Percentiles rank a stretch among this genome's conserved stretches.
Evolutionary conservation across 192 early-diverging fungal genomes (phyloP).

Genomic region (Podila epicladia): DNA sequence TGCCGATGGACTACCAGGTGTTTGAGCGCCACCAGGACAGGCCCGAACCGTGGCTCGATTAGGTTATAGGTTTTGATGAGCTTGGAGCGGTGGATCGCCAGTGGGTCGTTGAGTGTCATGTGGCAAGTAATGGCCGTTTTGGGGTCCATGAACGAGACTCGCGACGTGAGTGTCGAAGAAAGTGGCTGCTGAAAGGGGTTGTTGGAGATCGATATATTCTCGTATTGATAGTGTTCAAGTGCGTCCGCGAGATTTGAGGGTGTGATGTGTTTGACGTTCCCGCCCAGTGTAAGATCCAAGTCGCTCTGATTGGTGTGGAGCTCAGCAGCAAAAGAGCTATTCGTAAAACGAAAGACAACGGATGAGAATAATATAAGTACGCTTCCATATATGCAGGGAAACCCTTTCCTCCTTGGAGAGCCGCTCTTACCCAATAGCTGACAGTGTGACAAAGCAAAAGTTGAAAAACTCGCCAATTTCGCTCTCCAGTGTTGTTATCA

Average conservation of each 20-base stretch:
- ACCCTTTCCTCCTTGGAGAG: background rate
- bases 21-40: slow-evolving; percentile 34
- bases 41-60: slow-evolving; percentile 39
- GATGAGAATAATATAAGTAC: background rate
- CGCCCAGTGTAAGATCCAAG: slow-evolving; percentile 33
- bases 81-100: slow-evolving; percentile 32
- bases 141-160: slow-evolving; percentile 23
- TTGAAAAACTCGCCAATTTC: slow-evolving; percentile 41
- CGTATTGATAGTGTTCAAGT: slow-evolving; percentile 16
- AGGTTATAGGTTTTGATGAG: slow-evolving; percentile 28
- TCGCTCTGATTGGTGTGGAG: slow-evolving; percentile 24
- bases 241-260: slow-evolving; percentile 7
- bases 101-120: slow-evolving; percentile 24
- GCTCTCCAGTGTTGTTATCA: slow-evolving; percentile 28
- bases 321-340: slow-evolving; percentile 26
- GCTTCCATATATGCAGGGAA: background rate
- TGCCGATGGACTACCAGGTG: slow-evolving; percentile 17
- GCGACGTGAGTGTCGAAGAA: background rate
- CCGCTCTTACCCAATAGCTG: slow-evolving; percentile 21
- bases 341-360: background rate
- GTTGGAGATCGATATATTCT: slow-evolving; percentile 3
- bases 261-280: slow-evolving; percentile 29
- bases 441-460: slow-evolving; percentile 33
- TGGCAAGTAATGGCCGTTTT: slow-evolving; percentile 24
- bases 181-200: background rate